These are phyloP conservation scores for Lagerstroemia fauriei DNA, from an alignment of 441 rosid genomes.

Conservation along the genomic window DNA sequence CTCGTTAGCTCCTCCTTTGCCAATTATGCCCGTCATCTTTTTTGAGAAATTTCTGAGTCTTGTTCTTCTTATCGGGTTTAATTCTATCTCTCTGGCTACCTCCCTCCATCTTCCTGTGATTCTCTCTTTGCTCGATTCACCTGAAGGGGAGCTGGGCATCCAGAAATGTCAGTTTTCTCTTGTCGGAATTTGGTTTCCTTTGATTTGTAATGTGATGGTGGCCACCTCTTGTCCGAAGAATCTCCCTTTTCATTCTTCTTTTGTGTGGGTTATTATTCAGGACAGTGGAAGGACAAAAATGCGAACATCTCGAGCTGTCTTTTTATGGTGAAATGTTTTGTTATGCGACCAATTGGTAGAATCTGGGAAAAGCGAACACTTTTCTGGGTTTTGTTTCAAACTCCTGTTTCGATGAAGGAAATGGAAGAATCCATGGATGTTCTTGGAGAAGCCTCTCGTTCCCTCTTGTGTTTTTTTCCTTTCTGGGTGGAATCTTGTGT, in stretches of 20 bases:
- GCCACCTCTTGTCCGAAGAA: neutral
- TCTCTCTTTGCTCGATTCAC: neutral
- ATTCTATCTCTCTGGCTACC: neutral
- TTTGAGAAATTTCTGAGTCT: constrained; percentile 9
- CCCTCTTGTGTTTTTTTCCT: neutral
- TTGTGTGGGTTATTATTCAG: neutral
- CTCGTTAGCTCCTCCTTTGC: constrained; percentile 21
- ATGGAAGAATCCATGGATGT: neutral
- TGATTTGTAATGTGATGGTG: neutral
- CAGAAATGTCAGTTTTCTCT: neutral
- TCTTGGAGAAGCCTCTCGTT: neutral
- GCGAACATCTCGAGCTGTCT: neutral
- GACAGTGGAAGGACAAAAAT: neutral
- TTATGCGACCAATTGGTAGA: neutral
- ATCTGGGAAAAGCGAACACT: neutral
- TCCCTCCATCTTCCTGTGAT: neutral
- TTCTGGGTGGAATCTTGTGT: neutral
- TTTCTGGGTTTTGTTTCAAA: neutral
- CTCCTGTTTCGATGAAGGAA: neutral
- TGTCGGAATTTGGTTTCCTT: neutral
- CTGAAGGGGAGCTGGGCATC: neutral
- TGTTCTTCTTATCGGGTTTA: neutral
- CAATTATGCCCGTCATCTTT: constrained; percentile 18
- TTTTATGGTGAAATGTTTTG: neutral
- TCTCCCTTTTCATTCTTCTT: neutral